phyloP scores from a whole-genome alignment of 768 basidiomycete species.

The Naganishia friedmannii region DNA sequence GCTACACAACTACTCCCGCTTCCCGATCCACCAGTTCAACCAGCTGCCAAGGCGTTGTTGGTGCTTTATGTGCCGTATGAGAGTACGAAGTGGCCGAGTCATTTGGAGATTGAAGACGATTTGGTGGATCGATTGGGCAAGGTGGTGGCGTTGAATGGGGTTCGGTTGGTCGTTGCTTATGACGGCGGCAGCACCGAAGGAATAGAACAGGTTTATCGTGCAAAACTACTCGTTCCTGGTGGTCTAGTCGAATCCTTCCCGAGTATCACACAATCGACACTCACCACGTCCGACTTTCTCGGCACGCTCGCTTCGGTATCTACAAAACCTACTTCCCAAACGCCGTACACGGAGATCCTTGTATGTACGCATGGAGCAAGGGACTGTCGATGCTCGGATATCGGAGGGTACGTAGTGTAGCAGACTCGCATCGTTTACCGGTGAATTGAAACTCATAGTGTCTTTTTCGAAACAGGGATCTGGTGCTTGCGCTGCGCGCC shows the following conservation, averaged over 20 bases:
- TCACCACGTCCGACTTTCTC: neutral
- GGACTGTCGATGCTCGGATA: constrained; percentile 75
- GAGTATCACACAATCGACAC: constrained; percentile 23
- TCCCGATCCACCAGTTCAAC: constrained; percentile 7
- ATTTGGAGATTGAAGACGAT: constrained; percentile 40
- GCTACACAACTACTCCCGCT: constrained; percentile 6
- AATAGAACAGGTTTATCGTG: constrained; percentile 33
- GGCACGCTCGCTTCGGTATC: neutral
- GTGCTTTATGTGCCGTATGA: constrained; percentile 40
- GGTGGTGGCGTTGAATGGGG: neutral
- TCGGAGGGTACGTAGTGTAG: too few relatives aligned
- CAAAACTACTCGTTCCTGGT: constrained; percentile 41
- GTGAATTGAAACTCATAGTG: too few relatives aligned
- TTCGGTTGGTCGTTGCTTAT: constrained; percentile 20
- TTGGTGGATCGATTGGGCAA: constrained; percentile 31
- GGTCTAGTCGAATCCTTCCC: constrained; percentile 29
- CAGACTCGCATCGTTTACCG: too few relatives aligned
- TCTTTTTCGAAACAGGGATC: too few relatives aligned
- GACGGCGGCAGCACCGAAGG: constrained; percentile 19
- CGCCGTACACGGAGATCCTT: constrained; percentile 36
- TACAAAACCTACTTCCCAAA: neutral
- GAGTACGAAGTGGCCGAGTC: constrained; percentile 39
- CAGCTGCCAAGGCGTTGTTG: constrained; percentile 34
- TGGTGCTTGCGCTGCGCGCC: constrained; percentile 59
- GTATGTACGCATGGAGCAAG: constrained; percentile 76